Percentiles rank a stretch among this genome's conserved stretches.
These are phyloP conservation scores for Nigrograna mackinnonii DNA, from an alignment of 2,329 filamentous ascomycete species.

Conservation along the genomic window DNA sequence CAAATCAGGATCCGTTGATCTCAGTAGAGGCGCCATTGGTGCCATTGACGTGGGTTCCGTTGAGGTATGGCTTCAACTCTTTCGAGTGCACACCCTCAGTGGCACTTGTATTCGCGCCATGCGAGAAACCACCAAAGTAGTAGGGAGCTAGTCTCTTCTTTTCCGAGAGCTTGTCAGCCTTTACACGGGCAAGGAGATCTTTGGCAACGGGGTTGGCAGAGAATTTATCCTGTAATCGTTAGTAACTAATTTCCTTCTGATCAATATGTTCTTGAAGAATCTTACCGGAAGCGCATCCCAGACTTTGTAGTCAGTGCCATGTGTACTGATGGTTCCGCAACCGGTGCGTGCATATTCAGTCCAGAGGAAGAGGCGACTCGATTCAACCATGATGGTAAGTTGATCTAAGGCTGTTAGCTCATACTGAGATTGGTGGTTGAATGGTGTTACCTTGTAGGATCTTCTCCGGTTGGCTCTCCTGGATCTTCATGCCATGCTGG, in stretches of 20 bases:
- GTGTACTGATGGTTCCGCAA: constrained; percentile 37
- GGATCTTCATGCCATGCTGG: constrained; percentile 49
- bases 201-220: constrained; percentile 38
- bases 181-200: constrained; percentile 33
- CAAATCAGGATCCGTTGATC: neutral
- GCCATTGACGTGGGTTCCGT: constrained; percentile 5
- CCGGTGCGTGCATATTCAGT: constrained; percentile 41
- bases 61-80: constrained; percentile 27
- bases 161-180: constrained; percentile 32
- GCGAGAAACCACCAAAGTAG: constrained; percentile 35
- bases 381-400: constrained; percentile 44
- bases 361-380: constrained; percentile 42
- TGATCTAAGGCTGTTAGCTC: constrained; percentile 25
- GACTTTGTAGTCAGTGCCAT: constrained; percentile 42
- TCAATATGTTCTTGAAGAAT: no score
- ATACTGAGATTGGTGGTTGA: constrained; percentile 4
- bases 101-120: constrained; percentile 32
- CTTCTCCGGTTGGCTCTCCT: constrained; percentile 47
- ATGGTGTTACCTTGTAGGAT: constrained; percentile 40
- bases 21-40: constrained; percentile 8
- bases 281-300: constrained; percentile 41
- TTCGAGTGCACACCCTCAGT: constrained; percentile 32
- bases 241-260: constrained; percentile 1
- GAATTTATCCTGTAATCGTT: constrained; percentile 34
- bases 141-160: constrained; percentile 39